Conservation (phyloP, 2,329 filamentous ascomycete genomes). For the Beauveria sp. region DNA sequence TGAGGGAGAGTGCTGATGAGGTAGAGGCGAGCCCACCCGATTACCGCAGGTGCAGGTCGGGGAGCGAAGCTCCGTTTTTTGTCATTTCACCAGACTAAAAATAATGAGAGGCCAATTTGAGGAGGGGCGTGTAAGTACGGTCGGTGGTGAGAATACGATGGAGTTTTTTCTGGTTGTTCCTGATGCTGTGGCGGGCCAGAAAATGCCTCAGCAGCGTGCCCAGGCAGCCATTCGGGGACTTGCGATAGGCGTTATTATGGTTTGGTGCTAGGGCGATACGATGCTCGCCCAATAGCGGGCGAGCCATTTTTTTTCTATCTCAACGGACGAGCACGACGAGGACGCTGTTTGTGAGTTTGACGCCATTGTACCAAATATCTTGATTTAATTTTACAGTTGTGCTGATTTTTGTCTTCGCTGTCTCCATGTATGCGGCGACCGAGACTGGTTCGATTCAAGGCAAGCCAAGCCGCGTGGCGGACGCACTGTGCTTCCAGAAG, state of each 20-base stretch:
- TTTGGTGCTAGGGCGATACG: neutral
- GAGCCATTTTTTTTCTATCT: neutral
- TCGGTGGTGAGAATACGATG: too few species aligned
- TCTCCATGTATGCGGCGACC: neutral
- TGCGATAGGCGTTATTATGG: constrained; percentile 2
- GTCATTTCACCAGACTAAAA: constrained; percentile 1
- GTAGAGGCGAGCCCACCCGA: constrained; percentile 4
- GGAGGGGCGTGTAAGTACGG: neutral
- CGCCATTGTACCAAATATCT: neutral
- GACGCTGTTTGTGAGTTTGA: neutral
- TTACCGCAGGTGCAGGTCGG: constrained; percentile 4
- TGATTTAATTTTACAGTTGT: neutral
- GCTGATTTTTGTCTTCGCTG: neutral
- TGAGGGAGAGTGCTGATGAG: neutral
- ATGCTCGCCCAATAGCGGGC: neutral
- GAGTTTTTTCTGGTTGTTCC: neutral
- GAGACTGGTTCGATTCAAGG: neutral
- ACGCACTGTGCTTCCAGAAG: constrained; percentile 7
- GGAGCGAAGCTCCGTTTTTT: neutral
- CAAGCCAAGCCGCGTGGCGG: neutral
- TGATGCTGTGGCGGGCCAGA: neutral
- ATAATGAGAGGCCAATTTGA: neutral
- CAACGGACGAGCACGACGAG: too few species aligned
- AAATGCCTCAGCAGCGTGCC: neutral
- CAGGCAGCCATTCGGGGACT: neutral